Base-by-base conservation (phyloP, 75 land plant species). In the Adiantum capillusveneris region DNA sequence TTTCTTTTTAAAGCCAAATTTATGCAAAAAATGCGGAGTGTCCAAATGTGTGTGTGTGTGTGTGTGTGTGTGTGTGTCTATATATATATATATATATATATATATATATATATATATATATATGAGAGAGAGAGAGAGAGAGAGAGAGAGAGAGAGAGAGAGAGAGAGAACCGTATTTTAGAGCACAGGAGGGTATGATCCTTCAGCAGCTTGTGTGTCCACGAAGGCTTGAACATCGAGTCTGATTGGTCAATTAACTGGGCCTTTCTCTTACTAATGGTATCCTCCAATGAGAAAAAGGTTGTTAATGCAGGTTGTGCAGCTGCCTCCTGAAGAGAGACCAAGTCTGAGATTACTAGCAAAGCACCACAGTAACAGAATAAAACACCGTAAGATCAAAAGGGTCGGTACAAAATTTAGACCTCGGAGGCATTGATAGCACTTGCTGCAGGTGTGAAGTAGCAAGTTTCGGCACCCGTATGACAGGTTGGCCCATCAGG, bases 401-500 rank as follows among this genome's bases (percentile, higher is more conserved):
- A 14, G 12, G 43, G 43, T 9, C 43, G 14, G 43, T 6, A 21
- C 5, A 46, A 46, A 46, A 14, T 6, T 2, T 6, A 46, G 2
- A 46, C 22, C 22, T 46, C 12, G 14, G 50, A 2, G 3, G 6
- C 22, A 18, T 46, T 14, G 14, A 21, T 46, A 2, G 22, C 50
- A 46, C 14, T 46, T 18, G 22, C 5, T 46, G 37, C 37, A 43
- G 84, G 71, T 22, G 85, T 67, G 65, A 65, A 93, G 56, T 86
- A 93, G 69, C 98, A 93, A 0, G 90, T 93, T 50, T 81, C 87
- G 3, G 83, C 64, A 24, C 90, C 96, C 17, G 96, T 89, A 62
- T 93, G 96, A 62, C 96, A 88, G 7, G 90, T 81, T 53, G 98
- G 96, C 0, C 98, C 96, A 72, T 86, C 96, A 53, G 96, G 96